phyloP scores from a whole-genome alignment of 208 protist genomes.

The Blastocrithidia nonstop region DNA sequence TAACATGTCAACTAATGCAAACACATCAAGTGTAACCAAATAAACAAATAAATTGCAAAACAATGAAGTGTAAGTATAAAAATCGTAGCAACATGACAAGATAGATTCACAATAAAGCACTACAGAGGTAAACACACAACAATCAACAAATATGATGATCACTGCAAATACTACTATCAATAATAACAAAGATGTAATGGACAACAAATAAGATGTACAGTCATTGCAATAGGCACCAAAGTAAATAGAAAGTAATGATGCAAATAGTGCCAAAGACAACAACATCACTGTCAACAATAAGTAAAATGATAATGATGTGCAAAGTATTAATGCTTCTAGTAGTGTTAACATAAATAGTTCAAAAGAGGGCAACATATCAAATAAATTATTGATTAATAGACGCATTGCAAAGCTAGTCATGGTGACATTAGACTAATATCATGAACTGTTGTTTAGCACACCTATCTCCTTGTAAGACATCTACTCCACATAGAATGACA shows the following conservation, averaged over 20 bases:
- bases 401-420: conserved; percentile 24
- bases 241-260: no score
- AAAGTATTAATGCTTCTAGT: not conserved
- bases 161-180: no score
- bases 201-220: no score
- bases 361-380: conserved; percentile 8
- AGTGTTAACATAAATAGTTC: conserved; percentile 1
- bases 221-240: no score
- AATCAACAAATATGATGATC: no score
- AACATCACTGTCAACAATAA: conserved; percentile 1
- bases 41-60: no score
- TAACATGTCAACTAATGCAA: not conserved
- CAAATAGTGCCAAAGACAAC: not conserved
- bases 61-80: no score
- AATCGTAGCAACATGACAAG: no score
- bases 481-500: conserved; percentile 54
- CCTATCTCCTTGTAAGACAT: conserved; percentile 36
- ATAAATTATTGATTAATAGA: conserved; percentile 1
- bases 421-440: conserved; percentile 23
- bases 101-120: no score
- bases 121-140: no score
- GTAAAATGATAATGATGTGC: conserved; percentile 1
- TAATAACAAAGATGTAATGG: no score
- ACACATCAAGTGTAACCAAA: no score
- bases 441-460: conserved; percentile 47